Evolutionary conservation across 208 protist genomes (phyloP).

Genomic region (Angomonas ambiguus): DNA sequence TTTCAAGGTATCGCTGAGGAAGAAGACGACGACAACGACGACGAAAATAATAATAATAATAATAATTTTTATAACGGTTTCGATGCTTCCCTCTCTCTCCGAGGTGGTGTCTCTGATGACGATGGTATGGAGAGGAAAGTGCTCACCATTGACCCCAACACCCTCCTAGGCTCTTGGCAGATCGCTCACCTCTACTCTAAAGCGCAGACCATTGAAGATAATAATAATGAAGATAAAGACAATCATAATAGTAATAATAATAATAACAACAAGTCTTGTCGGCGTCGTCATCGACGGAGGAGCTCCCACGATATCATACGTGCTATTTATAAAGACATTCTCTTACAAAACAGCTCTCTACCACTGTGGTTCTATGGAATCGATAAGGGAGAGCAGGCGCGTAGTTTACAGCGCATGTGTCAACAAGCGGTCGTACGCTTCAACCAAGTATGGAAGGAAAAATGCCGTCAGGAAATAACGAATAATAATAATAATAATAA

Average conservation of each 20-base stretch:
- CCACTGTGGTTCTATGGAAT: background rate
- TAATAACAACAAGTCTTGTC: no score
- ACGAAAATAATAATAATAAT: background rate
- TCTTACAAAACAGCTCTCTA: background rate
- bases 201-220: no score
- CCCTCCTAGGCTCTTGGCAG: constrained; percentile 2
- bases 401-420: background rate
- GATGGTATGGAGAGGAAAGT: background rate
- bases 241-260: no score
- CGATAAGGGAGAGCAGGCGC: constrained; percentile 2
- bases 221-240: no score
- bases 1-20: background rate
- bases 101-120: background rate
- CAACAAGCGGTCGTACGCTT: background rate
- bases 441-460: no score
- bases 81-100: background rate
- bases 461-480: background rate
- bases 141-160: constrained; percentile 4
- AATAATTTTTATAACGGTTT: constrained; percentile 1
- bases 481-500: constrained; percentile 3
- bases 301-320: background rate
- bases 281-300: no score
- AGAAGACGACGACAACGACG: background rate
- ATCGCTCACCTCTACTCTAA: background rate
- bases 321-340: background rate